These are phyloP conservation scores for Vaccinium macrocarpon DNA, from an alignment of 148 eudicot genomes.

Conservation along the genomic window DNA sequence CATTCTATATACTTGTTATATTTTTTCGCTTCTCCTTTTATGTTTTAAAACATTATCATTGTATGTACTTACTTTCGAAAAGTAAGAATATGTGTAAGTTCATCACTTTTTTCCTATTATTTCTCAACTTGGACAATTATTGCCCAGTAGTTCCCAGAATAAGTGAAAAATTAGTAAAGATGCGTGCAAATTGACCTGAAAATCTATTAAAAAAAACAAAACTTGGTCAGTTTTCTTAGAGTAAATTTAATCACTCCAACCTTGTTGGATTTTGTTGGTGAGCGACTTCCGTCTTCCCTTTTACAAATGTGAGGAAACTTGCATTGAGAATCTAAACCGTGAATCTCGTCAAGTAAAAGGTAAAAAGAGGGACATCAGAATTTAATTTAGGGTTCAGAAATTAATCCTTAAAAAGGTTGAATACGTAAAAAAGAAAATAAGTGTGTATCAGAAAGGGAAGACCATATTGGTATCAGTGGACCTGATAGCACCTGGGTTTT, in stretches of 20 bases:
- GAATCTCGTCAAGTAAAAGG: not conserved
- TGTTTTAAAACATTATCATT: too few relatives aligned
- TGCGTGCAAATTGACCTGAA: too few relatives aligned
- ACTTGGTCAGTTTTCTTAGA: too few relatives aligned
- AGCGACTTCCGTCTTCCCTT: not conserved
- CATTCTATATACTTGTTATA: too few relatives aligned
- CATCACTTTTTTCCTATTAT: too few relatives aligned
- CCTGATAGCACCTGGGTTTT: conserved; percentile 2
- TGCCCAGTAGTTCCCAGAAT: too few relatives aligned
- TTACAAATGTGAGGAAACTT: not conserved
- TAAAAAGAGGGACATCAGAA: not conserved
- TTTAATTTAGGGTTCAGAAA: not conserved
- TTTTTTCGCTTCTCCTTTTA: too few relatives aligned
- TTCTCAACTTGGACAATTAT: too few relatives aligned
- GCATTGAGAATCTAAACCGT: not conserved
- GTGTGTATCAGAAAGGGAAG: not conserved
- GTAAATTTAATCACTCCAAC: not conserved
- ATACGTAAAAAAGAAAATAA: not conserved
- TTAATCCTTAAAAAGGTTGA: not conserved
- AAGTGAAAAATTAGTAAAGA: too few relatives aligned
- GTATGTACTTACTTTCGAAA: too few relatives aligned
- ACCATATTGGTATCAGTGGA: conserved; percentile 9
- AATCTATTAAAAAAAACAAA: too few relatives aligned
- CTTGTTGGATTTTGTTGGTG: not conserved
- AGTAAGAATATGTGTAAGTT: too few relatives aligned